Evolutionary conservation across 768 basidiomycete genomes (phyloP).

Genomic region (Hericium rajendrae): DNA sequence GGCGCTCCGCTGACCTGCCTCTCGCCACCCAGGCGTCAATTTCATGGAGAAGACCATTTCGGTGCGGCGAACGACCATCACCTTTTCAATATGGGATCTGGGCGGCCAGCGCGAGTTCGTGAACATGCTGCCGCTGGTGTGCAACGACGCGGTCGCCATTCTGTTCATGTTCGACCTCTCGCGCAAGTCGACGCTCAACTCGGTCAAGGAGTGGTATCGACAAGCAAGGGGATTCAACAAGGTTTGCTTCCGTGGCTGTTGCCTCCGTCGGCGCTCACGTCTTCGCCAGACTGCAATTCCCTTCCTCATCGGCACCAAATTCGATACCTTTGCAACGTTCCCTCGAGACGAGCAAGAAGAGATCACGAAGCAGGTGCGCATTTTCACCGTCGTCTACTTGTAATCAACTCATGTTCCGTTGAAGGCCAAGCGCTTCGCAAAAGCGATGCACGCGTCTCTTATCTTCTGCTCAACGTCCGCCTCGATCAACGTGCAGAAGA

Average conservation of each 20-base stretch:
- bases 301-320: constrained; percentile 97
- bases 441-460: constrained; percentile 98
- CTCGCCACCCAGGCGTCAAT: constrained; percentile 63
- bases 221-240: constrained; percentile 99
- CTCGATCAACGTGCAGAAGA: constrained; percentile 99
- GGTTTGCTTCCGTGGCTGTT: constrained; percentile 30
- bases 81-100: constrained; percentile 98
- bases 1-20: constrained; percentile 3
- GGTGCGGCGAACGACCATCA: constrained; percentile 96
- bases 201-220: constrained; percentile 99
- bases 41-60: constrained; percentile 99
- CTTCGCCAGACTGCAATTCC: constrained; percentile 84
- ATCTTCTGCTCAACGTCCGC: constrained; percentile 99
- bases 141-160: constrained; percentile 99
- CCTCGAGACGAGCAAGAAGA: constrained; percentile 98
- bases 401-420: neutral
- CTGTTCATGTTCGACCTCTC: constrained; percentile 99
- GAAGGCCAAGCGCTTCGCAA: constrained; percentile 95
- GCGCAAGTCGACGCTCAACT: constrained; percentile 94
- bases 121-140: constrained; percentile 96
- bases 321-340: constrained; percentile 93
- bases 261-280: neutral
- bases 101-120: constrained; percentile 98
- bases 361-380: constrained; percentile 74
- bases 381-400: neutral